A percentile compares a stretch with the other conserved stretches of the same genome.
These are phyloP conservation scores for Monilinia polystroma DNA, from an alignment of 2,329 filamentous ascomycete genomes.

Conservation along the genomic window DNA sequence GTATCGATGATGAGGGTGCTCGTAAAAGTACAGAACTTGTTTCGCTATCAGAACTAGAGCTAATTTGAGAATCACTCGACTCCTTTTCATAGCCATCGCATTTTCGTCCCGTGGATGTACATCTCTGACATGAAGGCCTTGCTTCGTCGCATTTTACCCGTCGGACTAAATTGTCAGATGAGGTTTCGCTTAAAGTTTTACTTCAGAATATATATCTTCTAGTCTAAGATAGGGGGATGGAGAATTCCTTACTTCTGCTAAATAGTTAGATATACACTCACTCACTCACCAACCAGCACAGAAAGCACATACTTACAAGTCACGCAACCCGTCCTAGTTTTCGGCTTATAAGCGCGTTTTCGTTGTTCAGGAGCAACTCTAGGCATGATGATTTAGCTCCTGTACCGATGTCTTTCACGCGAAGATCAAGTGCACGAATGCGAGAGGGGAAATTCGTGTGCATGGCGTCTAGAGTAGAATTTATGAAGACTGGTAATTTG, in stretches of 20 bases:
- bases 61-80: not conserved
- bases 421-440: not conserved
- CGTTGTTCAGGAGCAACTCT: slow-evolving; percentile 3
- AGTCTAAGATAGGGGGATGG: not conserved
- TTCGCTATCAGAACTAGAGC: not conserved
- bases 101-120: not conserved
- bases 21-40: not conserved
- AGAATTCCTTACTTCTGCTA: slow-evolving; percentile 5
- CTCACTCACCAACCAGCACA: not conserved
- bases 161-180: not conserved
- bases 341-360: slow-evolving; percentile 14
- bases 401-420: not conserved
- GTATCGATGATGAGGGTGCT: not conserved
- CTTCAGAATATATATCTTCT: no score
- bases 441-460: not conserved
- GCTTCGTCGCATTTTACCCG: slow-evolving; percentile 19
- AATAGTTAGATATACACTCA: slow-evolving; percentile 2
- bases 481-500: not conserved
- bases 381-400: not conserved
- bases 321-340: slow-evolving; percentile 9
- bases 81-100: slow-evolving; percentile 12
- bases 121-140: slow-evolving; percentile 1
- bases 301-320: slow-evolving; percentile 13
- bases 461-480: not conserved
- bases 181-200: not conserved